These are phyloP conservation scores for Irineochytrium annulatum DNA, from an alignment of 192 early-diverging fungal genomes.

Conservation along the genomic window DNA sequence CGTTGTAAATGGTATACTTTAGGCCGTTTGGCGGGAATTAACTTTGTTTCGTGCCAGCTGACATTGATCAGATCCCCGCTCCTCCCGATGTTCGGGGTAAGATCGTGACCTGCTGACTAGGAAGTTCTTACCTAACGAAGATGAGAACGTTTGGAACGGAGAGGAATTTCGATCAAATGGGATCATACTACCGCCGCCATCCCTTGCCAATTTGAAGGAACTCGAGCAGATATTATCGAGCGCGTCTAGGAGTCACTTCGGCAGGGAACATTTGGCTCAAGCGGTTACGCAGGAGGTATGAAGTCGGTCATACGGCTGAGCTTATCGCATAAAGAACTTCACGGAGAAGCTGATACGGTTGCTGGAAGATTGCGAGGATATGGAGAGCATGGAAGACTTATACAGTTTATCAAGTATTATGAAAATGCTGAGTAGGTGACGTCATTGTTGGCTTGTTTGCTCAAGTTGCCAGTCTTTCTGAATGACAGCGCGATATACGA, in stretches of 20 bases:
- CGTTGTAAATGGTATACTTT: conserved; percentile 21
- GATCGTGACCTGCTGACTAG: too few relatives aligned
- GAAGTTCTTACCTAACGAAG: not conserved
- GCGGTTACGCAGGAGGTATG: conserved; percentile 59
- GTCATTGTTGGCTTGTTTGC: not conserved
- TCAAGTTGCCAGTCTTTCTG: conserved; percentile 55
- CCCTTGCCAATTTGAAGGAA: conserved; percentile 62
- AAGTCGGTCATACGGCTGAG: not conserved
- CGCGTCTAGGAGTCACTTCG: conserved; percentile 47
- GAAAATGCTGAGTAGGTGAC: conserved; percentile 63
- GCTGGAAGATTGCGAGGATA: conserved; percentile 72
- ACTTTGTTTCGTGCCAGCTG: conserved; percentile 2
- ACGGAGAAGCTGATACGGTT: conserved; percentile 58
- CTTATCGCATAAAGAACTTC: conserved; percentile 49
- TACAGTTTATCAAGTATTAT: conserved; percentile 72
- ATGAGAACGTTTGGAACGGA: conserved; percentile 1
- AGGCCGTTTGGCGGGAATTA: not conserved
- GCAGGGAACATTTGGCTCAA: conserved; percentile 60
- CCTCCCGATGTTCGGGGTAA: conserved; percentile 15
- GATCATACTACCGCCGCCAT: conserved; percentile 56
- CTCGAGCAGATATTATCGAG: conserved; percentile 66
- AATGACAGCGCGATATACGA: conserved; percentile 76
- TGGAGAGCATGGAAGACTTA: conserved; percentile 70
- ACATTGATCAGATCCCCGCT: conserved; percentile 45
- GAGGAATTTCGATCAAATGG: conserved; percentile 5